These are phyloP conservation scores for Spergularia azorica DNA, from an alignment of 179 eudicot genomes.

Conservation along the genomic window DNA sequence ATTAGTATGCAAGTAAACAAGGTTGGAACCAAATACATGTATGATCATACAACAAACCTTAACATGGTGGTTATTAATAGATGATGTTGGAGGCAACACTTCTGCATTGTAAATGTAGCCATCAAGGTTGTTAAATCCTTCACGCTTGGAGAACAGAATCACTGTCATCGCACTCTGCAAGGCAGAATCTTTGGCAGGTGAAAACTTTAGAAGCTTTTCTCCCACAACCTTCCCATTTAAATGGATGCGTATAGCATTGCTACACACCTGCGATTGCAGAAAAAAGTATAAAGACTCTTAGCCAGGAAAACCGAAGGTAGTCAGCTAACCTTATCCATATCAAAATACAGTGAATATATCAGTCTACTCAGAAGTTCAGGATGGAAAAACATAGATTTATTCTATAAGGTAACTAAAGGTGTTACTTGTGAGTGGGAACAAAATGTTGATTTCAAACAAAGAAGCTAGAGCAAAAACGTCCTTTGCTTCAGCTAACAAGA, in stretches of 20 bases:
- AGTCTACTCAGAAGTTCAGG: slow-evolving; percentile 6
- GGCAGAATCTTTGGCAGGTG: slow-evolving; percentile 25
- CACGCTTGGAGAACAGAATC: slow-evolving; percentile 40
- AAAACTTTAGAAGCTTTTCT: slow-evolving; percentile 46
- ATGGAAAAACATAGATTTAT: not conserved
- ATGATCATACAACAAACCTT: slow-evolving; percentile 42
- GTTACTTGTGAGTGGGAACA: not conserved
- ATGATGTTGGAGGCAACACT: slow-evolving; percentile 39
- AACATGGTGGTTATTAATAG: slow-evolving; percentile 46
- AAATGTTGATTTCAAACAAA: not conserved
- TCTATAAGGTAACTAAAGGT: not conserved
- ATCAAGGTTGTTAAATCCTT: slow-evolving; percentile 36
- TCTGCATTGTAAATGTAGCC: slow-evolving; percentile 58
- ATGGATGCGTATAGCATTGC: slow-evolving; percentile 52
- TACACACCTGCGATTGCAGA: slow-evolving; percentile 45
- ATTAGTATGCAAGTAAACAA: not conserved
- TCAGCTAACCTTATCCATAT: not conserved
- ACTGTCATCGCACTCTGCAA: slow-evolving; percentile 32
- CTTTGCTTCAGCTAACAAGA: not conserved
- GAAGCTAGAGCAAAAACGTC: not conserved
- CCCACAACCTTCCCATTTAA: slow-evolving; percentile 63
- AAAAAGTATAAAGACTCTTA: slow-evolving; percentile 6
- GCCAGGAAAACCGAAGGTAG: not conserved
- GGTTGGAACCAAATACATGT: not conserved
- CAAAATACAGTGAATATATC: not conserved